Conservation (phyloP, 257 asterid genomes). For the Solanum habrochaites region DNA sequence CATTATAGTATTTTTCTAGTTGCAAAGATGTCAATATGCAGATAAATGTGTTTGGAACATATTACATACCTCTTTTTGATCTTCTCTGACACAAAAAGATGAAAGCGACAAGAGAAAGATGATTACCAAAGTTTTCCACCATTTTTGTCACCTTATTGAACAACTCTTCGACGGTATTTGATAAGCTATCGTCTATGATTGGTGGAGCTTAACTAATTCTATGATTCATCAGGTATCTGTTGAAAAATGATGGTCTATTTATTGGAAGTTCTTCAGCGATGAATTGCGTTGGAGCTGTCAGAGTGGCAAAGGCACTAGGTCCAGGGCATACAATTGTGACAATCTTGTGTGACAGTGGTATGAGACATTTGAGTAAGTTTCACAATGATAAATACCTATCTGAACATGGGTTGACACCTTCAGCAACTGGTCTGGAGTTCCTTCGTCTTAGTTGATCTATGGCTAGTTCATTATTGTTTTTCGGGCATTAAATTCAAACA, state of each 20-base stretch:
- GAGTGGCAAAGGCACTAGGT: constrained; percentile 69
- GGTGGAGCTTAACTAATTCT: not conserved
- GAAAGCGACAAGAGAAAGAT: not conserved
- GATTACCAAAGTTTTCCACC: not conserved
- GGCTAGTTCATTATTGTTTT: not conserved
- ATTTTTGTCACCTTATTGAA: not conserved
- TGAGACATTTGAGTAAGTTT: constrained; percentile 92
- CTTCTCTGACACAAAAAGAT: not conserved
- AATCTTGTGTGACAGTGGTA: constrained; percentile 87
- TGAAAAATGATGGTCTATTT: constrained; percentile 90
- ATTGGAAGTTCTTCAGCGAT: constrained; percentile 95
- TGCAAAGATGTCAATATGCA: not conserved
- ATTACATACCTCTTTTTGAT: not conserved
- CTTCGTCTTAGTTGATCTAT: constrained; percentile 21
- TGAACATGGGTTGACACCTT: constrained; percentile 48
- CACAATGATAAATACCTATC: constrained; percentile 54
- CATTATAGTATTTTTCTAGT: not conserved
- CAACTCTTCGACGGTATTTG: not conserved
- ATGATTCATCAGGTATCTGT: constrained; percentile 39
- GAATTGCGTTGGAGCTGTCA: constrained; percentile 97
- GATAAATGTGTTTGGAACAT: not conserved
- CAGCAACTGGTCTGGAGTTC: constrained; percentile 65
- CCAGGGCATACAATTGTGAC: constrained; percentile 88
- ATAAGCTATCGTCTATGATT: not conserved
- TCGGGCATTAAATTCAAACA: not conserved